A percentile compares a stretch with the other conserved stretches of the same genome.
Conservation (phyloP, 257 asterid genomes). For the Nicotiana tabacum region DNA sequence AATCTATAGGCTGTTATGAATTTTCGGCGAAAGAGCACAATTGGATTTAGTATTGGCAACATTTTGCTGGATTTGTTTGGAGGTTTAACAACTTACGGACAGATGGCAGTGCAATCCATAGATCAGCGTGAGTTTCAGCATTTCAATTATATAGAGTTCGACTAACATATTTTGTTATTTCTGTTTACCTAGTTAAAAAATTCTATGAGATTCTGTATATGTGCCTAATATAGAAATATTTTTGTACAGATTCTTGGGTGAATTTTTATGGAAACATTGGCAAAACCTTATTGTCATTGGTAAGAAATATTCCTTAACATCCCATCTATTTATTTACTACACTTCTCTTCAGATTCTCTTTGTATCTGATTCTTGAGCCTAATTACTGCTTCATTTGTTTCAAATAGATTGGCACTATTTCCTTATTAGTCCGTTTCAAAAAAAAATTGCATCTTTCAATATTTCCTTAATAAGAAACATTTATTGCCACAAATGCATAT, state of each 20-base stretch:
- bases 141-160: neutral
- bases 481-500: no score
- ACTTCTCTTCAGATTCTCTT: neutral
- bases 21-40: conserved; percentile 71
- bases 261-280: conserved; percentile 91
- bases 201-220: no score
- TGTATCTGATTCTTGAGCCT: neutral
- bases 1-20: conserved; percentile 56
- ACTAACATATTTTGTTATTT: neutral
- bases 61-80: conserved; percentile 85
- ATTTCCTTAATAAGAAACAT: no score
- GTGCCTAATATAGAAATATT: neutral
- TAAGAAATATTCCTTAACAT: conserved; percentile 21
- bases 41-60: conserved; percentile 92
- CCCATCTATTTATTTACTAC: neutral
- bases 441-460: no score
- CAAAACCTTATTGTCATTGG: conserved; percentile 87
- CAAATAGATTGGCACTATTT: no score
- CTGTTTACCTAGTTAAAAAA: neutral
- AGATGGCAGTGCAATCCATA: conserved; percentile 86
- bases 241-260: conserved; percentile 65
- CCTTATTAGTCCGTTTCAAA: no score
- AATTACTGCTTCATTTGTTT: neutral
- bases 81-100: conserved; percentile 66
- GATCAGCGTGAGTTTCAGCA: conserved; percentile 64